Base-by-base conservation (phyloP, 1,284 basidiomycete species). In the Ceratobasidium sp. region DNA sequence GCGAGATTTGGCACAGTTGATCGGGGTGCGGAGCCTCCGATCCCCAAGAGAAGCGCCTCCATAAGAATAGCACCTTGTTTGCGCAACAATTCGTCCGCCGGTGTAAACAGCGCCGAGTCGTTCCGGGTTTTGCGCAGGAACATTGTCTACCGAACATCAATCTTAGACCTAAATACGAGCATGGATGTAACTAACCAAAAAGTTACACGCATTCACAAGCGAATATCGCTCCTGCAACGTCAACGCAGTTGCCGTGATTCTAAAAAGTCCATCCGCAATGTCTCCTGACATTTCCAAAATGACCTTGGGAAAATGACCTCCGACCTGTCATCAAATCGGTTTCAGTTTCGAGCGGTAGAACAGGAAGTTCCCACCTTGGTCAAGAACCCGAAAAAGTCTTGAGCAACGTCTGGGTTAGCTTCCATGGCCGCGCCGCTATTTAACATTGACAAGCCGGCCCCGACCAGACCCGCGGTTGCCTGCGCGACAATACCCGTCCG, bases 151-250 rank as follows among this genome's bases (percentile, higher is more conserved):
- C 40, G 17, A 49, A 20, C 38, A 45, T 25, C 13, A 13, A 40
- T n/a, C 10, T 31, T 54, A 10, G n/a, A n/a, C 13, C 29, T 43
- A 38, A 15, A 43, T 42, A 20, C 10, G 17, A n/a, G 57, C 52
- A 17, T 35, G 12, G 38, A 47, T 27, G 20, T 6, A 15, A 78
- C 89, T 67, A 71, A 93, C 93, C 73, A 95, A 79, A 77, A 95
- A 96, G 50, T 85, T 89, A 73, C 89, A 90, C 0, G 91, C 90
- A 0, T 90, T 84, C 6, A 92, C 91, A 5, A 96, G 81, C 0
- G 92, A 93, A 78, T 95, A 96, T 43, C 93, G 85, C 75, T 96
- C 93, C 78, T 93, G 92, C 7, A 94, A 78, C 0, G 87, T 81
- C 12, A 96, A 79, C 2, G 90, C 87, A 49, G 83, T 82, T 55